Conservation (phyloP, 192 early-diverging fungal species). For the Phlyctochytrium bullatum region DNA sequence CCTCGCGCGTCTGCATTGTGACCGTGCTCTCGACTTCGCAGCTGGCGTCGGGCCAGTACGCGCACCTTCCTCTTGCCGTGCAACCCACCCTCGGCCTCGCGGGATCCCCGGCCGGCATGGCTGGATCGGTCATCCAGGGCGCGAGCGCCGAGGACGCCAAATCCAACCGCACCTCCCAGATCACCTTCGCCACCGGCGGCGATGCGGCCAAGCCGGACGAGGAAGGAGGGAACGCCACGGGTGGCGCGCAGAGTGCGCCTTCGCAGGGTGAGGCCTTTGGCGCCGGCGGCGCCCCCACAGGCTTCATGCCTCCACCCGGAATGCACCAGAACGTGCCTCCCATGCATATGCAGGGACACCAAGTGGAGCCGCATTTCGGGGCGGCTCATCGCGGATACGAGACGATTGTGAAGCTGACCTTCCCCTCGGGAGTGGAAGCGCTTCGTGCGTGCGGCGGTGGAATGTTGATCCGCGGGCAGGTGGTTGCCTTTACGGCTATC, state of each 20-base stretch:
- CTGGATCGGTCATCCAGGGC: neutral
- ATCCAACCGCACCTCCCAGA: no score
- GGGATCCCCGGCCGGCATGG: no score
- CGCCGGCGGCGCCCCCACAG: no score
- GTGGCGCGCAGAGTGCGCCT: neutral
- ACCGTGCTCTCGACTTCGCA: neutral
- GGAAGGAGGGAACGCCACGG: no score
- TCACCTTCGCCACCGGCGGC: no score
- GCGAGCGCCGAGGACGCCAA: neutral
- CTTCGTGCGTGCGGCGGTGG: neutral
- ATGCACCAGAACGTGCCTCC: no score
- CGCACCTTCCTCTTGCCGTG: no score
- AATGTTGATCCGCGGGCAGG: conserved; percentile 9
- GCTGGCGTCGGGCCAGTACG: no score
- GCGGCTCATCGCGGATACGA: neutral
- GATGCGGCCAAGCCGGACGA: neutral
- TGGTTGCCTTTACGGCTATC: neutral
- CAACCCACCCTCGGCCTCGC: no score
- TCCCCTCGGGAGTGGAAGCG: neutral
- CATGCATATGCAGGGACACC: no score
- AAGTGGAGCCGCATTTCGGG: no score
- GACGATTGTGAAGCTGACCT: conserved; percentile 1
- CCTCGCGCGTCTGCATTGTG: neutral
- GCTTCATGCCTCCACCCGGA: no score
- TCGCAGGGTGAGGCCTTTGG: neutral